A percentile compares a stretch with the other conserved stretches of the same genome.
Evolutionary conservation across 1,284 basidiomycete genomes (phyloP).

Genomic region (Heterobasidion occidentale): DNA sequence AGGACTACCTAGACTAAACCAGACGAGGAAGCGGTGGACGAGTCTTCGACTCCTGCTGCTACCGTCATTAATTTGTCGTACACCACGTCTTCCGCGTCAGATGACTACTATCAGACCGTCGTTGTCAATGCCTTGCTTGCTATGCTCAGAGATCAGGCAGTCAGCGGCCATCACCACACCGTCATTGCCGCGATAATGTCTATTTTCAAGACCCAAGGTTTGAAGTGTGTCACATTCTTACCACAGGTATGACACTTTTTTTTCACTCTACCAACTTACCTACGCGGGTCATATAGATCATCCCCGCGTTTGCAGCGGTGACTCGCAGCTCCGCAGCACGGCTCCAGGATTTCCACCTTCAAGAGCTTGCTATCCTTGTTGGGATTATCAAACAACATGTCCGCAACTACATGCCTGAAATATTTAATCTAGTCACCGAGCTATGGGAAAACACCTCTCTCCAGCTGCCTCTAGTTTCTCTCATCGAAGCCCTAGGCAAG

Average conservation of each 20-base stretch:
- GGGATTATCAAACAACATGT: conserved; percentile 98
- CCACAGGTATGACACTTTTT: conserved; percentile 58
- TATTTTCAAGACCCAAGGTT: conserved; percentile 96
- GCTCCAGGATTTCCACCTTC: conserved; percentile 90
- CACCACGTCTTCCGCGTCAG: conserved; percentile 50
- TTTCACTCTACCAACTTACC: conserved; percentile 1
- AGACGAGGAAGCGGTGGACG: conserved; percentile 70
- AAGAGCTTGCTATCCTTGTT: conserved; percentile 94
- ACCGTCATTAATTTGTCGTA: conserved; percentile 48
- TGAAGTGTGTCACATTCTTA: conserved; percentile 94
- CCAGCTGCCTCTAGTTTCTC: conserved; percentile 88
- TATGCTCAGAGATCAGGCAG: conserved; percentile 85
- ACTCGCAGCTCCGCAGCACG: conserved; percentile 79
- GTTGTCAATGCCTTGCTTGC: conserved; percentile 87
- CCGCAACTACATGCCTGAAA: conserved; percentile 81
- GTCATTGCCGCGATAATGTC: conserved; percentile 99
- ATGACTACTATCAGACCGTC: conserved; percentile 98
- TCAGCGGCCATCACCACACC: conserved; percentile 82
- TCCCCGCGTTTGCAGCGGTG: conserved; percentile 91
- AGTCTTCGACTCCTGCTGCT: conserved; percentile 57
- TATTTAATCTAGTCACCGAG: conserved; percentile 80
- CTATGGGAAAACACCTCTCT: conserved; percentile 86
- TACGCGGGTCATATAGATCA: conserved; percentile 55
- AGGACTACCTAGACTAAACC: conserved; percentile 46
- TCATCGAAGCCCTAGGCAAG: conserved; percentile 93